phyloP scores from a whole-genome alignment of 805 yeast species.

The Blastobotrys parvus region DNA sequence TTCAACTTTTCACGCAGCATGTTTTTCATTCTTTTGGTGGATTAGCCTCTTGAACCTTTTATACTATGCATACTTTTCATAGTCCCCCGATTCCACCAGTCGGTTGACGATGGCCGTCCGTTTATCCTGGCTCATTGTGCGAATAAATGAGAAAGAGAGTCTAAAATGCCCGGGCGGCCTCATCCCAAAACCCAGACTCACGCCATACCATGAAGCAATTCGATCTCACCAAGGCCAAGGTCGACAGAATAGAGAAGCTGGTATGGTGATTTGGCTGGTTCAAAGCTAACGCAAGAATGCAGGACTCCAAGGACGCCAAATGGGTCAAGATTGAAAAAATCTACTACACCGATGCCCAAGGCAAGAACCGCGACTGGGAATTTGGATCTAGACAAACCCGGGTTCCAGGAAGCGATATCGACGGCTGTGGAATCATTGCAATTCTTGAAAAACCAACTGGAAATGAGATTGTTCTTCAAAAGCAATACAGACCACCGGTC shows the following conservation, averaged over 20 bases:
- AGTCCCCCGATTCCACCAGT: conserved; percentile 69
- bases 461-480: conserved; percentile 59
- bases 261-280: too few species aligned
- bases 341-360: conserved; percentile 33
- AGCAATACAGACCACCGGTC: conserved; percentile 91
- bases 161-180: too few species aligned
- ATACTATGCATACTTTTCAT: conserved; percentile 42
- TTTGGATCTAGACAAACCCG: conserved; percentile 77
- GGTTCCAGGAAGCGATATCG: conserved; percentile 51
- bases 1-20: conserved; percentile 50
- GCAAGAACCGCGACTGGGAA: conserved; percentile 74
- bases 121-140: neutral
- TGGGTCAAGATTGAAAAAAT: conserved; percentile 47
- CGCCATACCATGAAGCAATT: conserved; percentile 1
- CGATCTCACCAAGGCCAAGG: conserved; percentile 23
- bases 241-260: conserved; percentile 18
- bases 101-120: conserved; percentile 23
- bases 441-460: conserved; percentile 45
- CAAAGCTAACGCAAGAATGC: neutral
- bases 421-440: conserved; percentile 84
- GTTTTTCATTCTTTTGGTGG: conserved; percentile 16
- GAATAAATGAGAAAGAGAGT: too few species aligned
- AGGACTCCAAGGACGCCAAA: conserved; percentile 41
- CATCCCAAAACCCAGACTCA: neutral
- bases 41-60: too few species aligned